phyloP scores from a whole-genome alignment of 1,284 basidiomycete species.

The Sanghuangporus sanghuang region DNA sequence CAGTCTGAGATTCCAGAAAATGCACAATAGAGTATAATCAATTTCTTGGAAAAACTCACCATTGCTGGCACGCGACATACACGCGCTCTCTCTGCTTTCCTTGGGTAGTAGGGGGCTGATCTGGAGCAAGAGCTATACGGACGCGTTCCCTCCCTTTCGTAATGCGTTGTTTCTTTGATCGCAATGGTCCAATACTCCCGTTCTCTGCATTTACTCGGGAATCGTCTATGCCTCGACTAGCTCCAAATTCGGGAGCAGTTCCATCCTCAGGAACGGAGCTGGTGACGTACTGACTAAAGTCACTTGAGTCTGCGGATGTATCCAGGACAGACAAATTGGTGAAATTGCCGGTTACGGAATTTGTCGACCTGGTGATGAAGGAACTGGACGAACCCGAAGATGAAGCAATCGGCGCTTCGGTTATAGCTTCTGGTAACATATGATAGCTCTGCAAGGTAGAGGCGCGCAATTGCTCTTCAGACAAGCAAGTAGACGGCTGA shows the following conservation, averaged over 20 bases:
- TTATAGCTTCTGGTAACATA: not conserved
- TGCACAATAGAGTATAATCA: not conserved
- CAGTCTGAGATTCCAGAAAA: constrained; percentile 2
- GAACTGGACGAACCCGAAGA: not conserved
- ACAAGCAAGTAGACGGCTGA: not conserved
- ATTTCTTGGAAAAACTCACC: constrained; percentile 37
- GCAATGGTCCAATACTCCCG: not conserved
- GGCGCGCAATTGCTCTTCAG: not conserved
- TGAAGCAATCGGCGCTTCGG: not conserved
- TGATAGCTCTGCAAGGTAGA: not conserved
- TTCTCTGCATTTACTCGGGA: not conserved
- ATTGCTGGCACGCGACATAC: constrained; percentile 73
- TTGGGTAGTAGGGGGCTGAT: constrained; percentile 72
- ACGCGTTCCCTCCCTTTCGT: constrained; percentile 47
- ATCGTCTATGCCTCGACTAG: not conserved
- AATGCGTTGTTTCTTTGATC: constrained; percentile 6
- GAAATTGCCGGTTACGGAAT: not conserved
- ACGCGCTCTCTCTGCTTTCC: constrained; percentile 66
- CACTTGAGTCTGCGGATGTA: not conserved
- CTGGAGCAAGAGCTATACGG: constrained; percentile 56
- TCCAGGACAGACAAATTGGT: not conserved
- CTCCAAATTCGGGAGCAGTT: not conserved
- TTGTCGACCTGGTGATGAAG: not conserved
- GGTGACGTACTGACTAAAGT: not conserved
- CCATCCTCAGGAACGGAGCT: not conserved